phyloP scores from a whole-genome alignment of 2,329 filamentous ascomycete genomes.

The Aspergillus aculeatus region DNA sequence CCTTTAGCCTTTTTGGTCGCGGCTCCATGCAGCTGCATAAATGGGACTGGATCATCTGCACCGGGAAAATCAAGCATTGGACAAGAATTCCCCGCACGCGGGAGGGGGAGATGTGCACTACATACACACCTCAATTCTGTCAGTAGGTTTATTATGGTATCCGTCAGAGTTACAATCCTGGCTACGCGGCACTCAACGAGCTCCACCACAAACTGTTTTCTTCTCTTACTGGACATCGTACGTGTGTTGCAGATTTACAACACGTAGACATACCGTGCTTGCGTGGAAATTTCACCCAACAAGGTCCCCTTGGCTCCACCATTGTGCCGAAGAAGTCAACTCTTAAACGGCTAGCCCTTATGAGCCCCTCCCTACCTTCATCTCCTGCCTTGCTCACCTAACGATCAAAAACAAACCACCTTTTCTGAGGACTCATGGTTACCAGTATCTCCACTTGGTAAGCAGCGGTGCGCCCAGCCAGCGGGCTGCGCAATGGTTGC shows the following conservation, averaged over 20 bases:
- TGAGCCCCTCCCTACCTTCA: not conserved
- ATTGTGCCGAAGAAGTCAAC: not conserved
- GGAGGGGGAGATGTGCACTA: not conserved
- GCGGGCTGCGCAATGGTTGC: not conserved
- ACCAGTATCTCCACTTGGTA: not conserved
- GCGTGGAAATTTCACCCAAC: not conserved
- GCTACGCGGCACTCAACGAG: not conserved
- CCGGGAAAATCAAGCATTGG: constrained; percentile 2
- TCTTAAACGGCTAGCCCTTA: not conserved
- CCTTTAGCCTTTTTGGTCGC: not conserved
- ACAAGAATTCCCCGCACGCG: constrained; percentile 4
- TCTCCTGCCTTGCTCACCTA: too few species aligned
- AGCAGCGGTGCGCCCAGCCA: not conserved
- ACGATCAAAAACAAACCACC: too few species aligned
- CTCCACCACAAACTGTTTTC: not conserved
- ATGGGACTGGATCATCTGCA: not conserved
- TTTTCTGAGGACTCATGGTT: not conserved
- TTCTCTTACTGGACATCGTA: not conserved
- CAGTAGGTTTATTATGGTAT: not conserved
- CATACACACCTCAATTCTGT: not conserved
- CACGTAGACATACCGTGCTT: not conserved
- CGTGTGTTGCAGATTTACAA: not conserved
- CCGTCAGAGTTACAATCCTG: not conserved
- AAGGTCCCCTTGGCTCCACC: not conserved
- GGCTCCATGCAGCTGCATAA: not conserved